phyloP scores from a whole-genome alignment of 2,329 filamentous ascomycete genomes.

The Fusarium sororula region DNA sequence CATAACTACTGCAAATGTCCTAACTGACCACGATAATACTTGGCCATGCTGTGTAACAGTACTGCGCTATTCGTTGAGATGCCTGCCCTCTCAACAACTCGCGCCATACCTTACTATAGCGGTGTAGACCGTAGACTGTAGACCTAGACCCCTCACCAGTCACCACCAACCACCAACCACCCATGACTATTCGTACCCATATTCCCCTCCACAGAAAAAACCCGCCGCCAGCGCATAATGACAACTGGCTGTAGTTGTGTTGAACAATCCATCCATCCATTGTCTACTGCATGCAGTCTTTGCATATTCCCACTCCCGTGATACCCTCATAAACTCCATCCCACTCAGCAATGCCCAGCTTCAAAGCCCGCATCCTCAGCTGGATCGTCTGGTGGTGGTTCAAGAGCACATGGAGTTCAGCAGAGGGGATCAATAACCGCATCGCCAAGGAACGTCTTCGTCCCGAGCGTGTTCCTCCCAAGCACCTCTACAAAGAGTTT shows the following conservation, averaged over 20 bases:
- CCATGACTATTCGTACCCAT: slow-evolving; percentile 6
- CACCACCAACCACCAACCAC: slow-evolving; percentile 2
- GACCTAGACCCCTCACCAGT: slow-evolving; percentile 8
- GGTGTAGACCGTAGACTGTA: slow-evolving; percentile 17
- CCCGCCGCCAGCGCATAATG: slow-evolving; percentile 4
- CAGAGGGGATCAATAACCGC: slow-evolving; percentile 37
- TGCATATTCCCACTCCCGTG: neutral
- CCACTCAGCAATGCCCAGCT: slow-evolving; percentile 36
- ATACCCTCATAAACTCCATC: neutral
- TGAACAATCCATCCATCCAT: neutral
- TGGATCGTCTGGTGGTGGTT: slow-evolving; percentile 42
- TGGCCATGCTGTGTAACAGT: neutral
- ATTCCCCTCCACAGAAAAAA: slow-evolving; percentile 25
- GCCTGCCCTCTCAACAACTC: neutral
- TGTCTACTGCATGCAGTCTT: slow-evolving; percentile 1
- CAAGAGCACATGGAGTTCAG: slow-evolving; percentile 40
- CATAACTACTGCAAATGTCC: neutral
- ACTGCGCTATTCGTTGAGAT: neutral
- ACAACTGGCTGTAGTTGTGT: neutral
- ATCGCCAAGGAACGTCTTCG: slow-evolving; percentile 39
- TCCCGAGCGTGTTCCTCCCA: slow-evolving; percentile 33
- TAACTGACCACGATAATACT: neutral
- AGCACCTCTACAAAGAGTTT: slow-evolving; percentile 38
- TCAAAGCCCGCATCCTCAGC: slow-evolving; percentile 41
- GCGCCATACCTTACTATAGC: neutral